A percentile compares a stretch with the other conserved stretches of the same genome.
Evolutionary conservation across 169 alveolate genomes (phyloP).

Genomic region (Babesia divergens): DNA sequence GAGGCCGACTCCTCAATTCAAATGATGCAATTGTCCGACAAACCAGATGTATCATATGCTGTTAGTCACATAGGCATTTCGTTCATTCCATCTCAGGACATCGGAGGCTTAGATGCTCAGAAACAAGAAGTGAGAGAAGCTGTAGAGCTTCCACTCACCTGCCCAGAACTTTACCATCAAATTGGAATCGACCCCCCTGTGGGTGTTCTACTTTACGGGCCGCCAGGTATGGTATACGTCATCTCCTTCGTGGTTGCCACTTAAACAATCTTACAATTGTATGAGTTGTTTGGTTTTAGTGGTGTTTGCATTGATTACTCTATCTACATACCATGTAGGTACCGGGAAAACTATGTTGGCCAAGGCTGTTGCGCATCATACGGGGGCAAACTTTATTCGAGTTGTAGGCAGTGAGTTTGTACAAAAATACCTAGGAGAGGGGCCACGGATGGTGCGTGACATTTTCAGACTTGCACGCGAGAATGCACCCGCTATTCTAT

Average conservation of each 20-base stretch:
- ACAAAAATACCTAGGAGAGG: constrained; percentile 98
- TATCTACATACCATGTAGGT: constrained; percentile 17
- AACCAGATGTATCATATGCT: constrained; percentile 98
- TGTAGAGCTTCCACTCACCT: constrained; percentile 97
- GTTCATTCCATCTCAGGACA: constrained; percentile 75
- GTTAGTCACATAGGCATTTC: constrained; percentile 23
- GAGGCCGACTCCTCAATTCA: constrained; percentile 98
- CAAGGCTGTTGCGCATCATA: constrained; percentile 98
- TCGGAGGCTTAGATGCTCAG: constrained; percentile 98
- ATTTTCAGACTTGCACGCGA: constrained; percentile 93
- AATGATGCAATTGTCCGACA: constrained; percentile 94
- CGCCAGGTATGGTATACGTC: constrained; percentile 87
- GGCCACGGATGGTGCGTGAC: constrained; percentile 99
- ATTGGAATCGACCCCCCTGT: constrained; percentile 99
- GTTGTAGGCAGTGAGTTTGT: constrained; percentile 99
- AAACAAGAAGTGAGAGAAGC: constrained; percentile 99
- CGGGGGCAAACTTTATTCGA: constrained; percentile 95
- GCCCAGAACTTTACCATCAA: constrained; percentile 96
- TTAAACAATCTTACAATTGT: not conserved
- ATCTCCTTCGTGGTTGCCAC: not conserved
- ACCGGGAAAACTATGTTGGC: constrained; percentile 99
- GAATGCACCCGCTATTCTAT: constrained; percentile 95
- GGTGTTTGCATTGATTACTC: not conserved
- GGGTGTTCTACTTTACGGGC: constrained; percentile 98
- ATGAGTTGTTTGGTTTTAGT: not conserved